Base-by-base conservation (phyloP, 305 asterid species). In the Fraxinus greggii region DNA sequence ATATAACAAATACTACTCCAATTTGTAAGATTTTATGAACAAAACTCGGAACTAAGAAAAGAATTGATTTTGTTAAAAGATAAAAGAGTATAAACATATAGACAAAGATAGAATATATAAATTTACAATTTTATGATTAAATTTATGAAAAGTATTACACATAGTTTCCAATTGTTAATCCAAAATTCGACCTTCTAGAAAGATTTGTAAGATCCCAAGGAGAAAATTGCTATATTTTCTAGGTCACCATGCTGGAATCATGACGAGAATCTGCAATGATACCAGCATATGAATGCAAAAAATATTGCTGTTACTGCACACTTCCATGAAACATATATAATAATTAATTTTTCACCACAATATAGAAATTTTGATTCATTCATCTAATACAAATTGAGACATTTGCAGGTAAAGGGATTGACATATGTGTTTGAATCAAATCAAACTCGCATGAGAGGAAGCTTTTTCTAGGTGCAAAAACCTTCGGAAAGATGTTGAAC, bases 321-420 rank as follows among this genome's bases (percentile, higher is more conserved):
- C 32, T 67, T 67, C 19, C 73, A 67, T 3, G 33, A 24, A 67
- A 67, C 7, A 26, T 13, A 28, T 65, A 2, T 28, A 13, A 38
- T 32, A 17, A 17, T 70, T 72, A 31, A 32, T 72, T 72, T 72
- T 31, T 40, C 45, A 36, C 79, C 23, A 23, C 10, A 7, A 31
- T n/a, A 21, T 31, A 15, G 19, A 32, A 33, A 15, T 65, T 9
- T 79, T 23, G 21, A 48, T 5, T 36, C 67, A 56, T 56, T 85
- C 51, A 56, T 79, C 75, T 72, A 79, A 82, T 83, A 77, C 82
- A 73, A 72, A 5, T 63, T 31, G 51, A 63, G 15, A 7, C 28
- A 38, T 21, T 51, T 84, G 61, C 90, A 89, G 92, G 79, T 89
- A 19, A 85, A 84, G 82, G 85, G 79, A 65, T 77, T 89, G 87